Conservation (phyloP, 2,329 filamentous ascomycete genomes). For the Boeremia lycopersici region DNA sequence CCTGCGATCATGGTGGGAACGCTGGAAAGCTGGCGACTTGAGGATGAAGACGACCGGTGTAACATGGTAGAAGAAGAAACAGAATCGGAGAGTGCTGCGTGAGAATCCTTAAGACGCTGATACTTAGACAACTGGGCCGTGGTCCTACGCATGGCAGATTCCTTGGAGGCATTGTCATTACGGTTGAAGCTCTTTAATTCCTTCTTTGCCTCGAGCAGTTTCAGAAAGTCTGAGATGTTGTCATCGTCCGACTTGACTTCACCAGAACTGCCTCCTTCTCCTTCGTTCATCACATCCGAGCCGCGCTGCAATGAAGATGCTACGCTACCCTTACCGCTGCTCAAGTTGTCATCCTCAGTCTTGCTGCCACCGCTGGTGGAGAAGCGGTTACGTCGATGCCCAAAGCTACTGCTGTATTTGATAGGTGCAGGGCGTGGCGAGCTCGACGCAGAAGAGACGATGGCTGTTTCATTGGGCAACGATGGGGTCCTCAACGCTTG, state of each 20-base stretch:
- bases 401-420: slow-evolving; percentile 95
- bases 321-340: slow-evolving; percentile 80
- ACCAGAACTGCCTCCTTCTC: slow-evolving; percentile 67
- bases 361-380: slow-evolving; percentile 77
- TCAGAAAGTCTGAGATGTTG: slow-evolving; percentile 91
- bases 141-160: slow-evolving; percentile 75
- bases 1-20: slow-evolving; percentile 66
- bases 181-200: slow-evolving; percentile 81
- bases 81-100: slow-evolving; percentile 86
- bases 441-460: slow-evolving; percentile 70
- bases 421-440: slow-evolving; percentile 80
- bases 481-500: slow-evolving; percentile 72
- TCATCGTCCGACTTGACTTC: slow-evolving; percentile 82
- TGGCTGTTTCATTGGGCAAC: slow-evolving; percentile 63
- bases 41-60: slow-evolving; percentile 80
- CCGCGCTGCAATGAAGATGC: slow-evolving; percentile 74
- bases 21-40: slow-evolving; percentile 72
- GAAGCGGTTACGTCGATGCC: slow-evolving; percentile 77
- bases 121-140: slow-evolving; percentile 83
- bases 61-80: slow-evolving; percentile 89
- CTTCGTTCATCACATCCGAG: slow-evolving; percentile 76
- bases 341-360: slow-evolving; percentile 74
- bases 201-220: slow-evolving; percentile 84
- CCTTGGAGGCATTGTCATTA: slow-evolving; percentile 62
- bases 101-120: slow-evolving; percentile 86